Conservation (phyloP, 352 stramenopile genomes). For the Phytophthora litchii region DNA sequence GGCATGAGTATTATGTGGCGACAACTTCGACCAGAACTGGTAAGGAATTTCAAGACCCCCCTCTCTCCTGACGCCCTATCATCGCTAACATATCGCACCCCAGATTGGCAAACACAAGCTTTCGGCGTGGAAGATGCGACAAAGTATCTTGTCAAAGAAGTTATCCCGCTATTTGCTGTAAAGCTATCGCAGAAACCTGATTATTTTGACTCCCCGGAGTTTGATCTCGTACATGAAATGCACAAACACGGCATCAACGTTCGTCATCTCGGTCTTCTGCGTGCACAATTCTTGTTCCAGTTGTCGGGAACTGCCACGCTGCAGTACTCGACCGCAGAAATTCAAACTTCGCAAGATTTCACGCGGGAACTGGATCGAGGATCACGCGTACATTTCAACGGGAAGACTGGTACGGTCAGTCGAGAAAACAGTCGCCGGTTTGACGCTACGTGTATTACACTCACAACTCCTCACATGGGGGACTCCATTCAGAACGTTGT, state of each 20-base stretch:
- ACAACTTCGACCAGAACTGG: slow-evolving; percentile 88
- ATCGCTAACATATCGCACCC: slow-evolving; percentile 83
- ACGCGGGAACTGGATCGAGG: slow-evolving; percentile 84
- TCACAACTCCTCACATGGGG: slow-evolving; percentile 59
- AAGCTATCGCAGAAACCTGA: slow-evolving; percentile 69
- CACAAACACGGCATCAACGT: slow-evolving; percentile 91
- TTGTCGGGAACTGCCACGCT: slow-evolving; percentile 79
- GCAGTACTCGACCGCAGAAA: slow-evolving; percentile 80
- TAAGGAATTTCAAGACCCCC: slow-evolving; percentile 50
- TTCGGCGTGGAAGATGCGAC: slow-evolving; percentile 77
- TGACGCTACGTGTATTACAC: slow-evolving; percentile 63
- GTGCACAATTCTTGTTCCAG: slow-evolving; percentile 76
- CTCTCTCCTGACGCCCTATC: slow-evolving; percentile 88
- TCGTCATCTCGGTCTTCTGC: slow-evolving; percentile 86
- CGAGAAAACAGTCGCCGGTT: slow-evolving; percentile 47
- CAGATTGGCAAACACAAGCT: slow-evolving; percentile 85
- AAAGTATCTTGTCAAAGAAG: slow-evolving; percentile 65
- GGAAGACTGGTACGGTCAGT: slow-evolving; percentile 64
- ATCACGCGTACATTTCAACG: slow-evolving; percentile 59
- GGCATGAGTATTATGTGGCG: slow-evolving; percentile 93
- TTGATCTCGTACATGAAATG: slow-evolving; percentile 80
- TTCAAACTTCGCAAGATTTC: slow-evolving; percentile 84
- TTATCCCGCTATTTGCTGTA: slow-evolving; percentile 80
- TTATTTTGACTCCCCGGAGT: slow-evolving; percentile 59
- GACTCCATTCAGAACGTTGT: slow-evolving; percentile 77